Evolutionary conservation across 345 rosid genomes (phyloP).

Genomic region (Passiflora organensis): DNA sequence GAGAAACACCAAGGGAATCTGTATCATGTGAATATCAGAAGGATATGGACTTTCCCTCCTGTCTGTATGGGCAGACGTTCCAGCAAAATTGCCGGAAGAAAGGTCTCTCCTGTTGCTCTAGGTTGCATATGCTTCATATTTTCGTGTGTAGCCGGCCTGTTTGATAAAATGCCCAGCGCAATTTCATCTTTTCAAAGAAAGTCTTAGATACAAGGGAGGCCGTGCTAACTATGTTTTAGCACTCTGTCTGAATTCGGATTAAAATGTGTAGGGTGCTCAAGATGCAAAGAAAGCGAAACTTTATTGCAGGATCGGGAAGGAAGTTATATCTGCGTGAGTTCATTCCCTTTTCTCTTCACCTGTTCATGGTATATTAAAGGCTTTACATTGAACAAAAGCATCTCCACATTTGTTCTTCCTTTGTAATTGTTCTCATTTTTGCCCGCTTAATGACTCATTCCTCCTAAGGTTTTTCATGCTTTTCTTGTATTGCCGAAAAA

Average conservation of each 20-base stretch:
- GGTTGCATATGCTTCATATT: too few species aligned
- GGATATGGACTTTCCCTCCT: slow-evolving; percentile 58
- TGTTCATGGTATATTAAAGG: neutral
- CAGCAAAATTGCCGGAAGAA: slow-evolving; percentile 80
- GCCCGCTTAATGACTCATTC: neutral
- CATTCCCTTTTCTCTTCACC: slow-evolving; percentile 2
- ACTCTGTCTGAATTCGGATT: slow-evolving; percentile 17
- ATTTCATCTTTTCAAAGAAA: too few species aligned
- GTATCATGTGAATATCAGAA: slow-evolving; percentile 30
- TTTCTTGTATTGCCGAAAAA: neutral
- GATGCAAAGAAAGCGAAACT: slow-evolving; percentile 83
- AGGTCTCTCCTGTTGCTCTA: slow-evolving; percentile 34
- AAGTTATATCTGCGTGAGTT: slow-evolving; percentile 89
- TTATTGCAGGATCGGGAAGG: slow-evolving; percentile 73
- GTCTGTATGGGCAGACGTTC: slow-evolving; percentile 91
- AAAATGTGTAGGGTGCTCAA: slow-evolving; percentile 60
- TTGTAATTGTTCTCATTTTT: neutral
- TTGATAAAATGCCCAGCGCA: slow-evolving; percentile 38
- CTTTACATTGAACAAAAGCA: neutral
- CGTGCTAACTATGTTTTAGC: too few species aligned
- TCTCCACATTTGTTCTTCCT: neutral
- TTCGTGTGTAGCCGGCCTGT: too few species aligned
- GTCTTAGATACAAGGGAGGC: too few species aligned
- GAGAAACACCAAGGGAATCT: slow-evolving; percentile 3
- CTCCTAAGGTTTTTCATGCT: neutral